These are phyloP conservation scores for Mycena leptocephala DNA, from an alignment of 768 basidiomycete species.

Conservation along the genomic window DNA sequence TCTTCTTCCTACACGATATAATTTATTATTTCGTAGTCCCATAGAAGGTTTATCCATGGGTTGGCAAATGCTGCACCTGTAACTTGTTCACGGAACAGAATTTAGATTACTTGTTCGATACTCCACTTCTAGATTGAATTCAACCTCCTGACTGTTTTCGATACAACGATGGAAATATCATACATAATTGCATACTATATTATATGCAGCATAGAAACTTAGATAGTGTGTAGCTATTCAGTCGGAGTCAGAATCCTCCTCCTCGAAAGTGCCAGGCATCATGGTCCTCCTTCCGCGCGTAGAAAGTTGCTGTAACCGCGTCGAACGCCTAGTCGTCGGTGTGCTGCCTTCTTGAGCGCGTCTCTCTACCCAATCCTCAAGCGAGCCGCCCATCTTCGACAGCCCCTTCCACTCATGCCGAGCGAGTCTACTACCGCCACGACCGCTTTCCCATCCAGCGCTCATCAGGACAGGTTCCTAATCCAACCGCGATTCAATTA, in stretches of 20 bases:
- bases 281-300: conserved; percentile 16
- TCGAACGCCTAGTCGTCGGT: conserved; percentile 13
- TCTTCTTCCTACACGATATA: not conserved
- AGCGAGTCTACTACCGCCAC: conserved; percentile 84
- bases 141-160: too few species aligned
- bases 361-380: conserved; percentile 89
- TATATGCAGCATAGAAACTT: not conserved
- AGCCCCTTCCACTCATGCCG: conserved; percentile 98
- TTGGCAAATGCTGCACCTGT: too few species aligned
- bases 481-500: not conserved
- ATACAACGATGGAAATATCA: not conserved
- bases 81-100: too few species aligned
- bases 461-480: conserved; percentile 92
- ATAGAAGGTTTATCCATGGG: too few species aligned
- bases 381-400: conserved; percentile 72
- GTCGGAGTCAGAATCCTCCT: conserved; percentile 17
- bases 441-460: conserved; percentile 86
- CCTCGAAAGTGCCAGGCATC: conserved; percentile 41
- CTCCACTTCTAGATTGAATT: too few species aligned
- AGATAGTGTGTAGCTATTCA: not conserved
- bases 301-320: conserved; percentile 12
- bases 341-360: not conserved
- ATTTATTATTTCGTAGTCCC: not conserved
- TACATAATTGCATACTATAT: not conserved
- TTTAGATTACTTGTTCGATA: too few species aligned